Base-by-base conservation (phyloP, 179 eudicot genomes). In the Kewa caespitosa region DNA sequence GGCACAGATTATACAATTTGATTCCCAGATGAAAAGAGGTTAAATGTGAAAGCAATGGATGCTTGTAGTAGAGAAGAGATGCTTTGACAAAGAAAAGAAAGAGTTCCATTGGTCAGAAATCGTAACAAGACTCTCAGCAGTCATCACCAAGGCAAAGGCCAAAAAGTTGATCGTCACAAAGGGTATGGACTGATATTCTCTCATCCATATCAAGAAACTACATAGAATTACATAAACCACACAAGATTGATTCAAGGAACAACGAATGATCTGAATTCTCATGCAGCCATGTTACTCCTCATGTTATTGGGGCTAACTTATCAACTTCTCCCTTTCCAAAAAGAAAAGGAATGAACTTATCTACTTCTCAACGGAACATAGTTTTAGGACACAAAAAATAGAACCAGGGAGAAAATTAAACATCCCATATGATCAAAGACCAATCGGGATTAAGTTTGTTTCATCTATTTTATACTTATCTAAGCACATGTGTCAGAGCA, bases 21-120 rank as follows among this genome's bases (percentile, higher is more conserved):
- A 82, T 82, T 82, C 81, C 70, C 31, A 31, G n/a, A 42, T 13
- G 18, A 25, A 52, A 55, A n/a, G 74, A 70, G 70, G 46, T 77
- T 69, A 33, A 69, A 54, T 69, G 76, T 61, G 72, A 48, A 67
- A 57, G 38, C 43, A 37, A 41, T n/a, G 63, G 78, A 64, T 82
- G 72, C 76, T 74, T 82, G 22, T 7, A n/a, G n/a, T n/a, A n/a
- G n/a, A n/a, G n/a, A n/a, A 74, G 73, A 74, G 63, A 67, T 62
- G 59, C 41, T 38, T 74, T 43, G 61, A 78, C 68, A 41, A 57
- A 13, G 14, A 42, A 31, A 61, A 31, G 57, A 50, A 73, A 62
- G 54, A 30, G 31, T 25, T 31, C 60, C 62, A 69, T 63, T 52
- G 50, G 48, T 64, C 62, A 57, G 73, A 70, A 36, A 64, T 31